These are phyloP conservation scores for Pecoramyces ruminantium DNA, from an alignment of 192 early-diverging fungal genomes.

Conservation along the genomic window DNA sequence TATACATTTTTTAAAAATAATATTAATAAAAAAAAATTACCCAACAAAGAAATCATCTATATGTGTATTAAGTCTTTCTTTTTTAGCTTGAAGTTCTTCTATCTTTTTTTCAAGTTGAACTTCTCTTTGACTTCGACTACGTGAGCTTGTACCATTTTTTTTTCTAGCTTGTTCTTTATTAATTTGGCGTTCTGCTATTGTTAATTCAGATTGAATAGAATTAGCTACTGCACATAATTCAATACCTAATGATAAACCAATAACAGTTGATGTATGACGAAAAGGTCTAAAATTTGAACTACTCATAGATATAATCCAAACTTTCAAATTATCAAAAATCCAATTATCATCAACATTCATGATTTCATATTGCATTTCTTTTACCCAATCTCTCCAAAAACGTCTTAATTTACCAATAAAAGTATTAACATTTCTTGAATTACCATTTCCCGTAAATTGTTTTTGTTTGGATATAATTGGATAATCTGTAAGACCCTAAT, in stretches of 20 bases:
- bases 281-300: constrained; percentile 73
- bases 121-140: background rate
- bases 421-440: constrained; percentile 37
- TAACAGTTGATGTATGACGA: constrained; percentile 69
- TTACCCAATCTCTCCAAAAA: constrained; percentile 34
- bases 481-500: constrained; percentile 40
- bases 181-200: constrained; percentile 51
- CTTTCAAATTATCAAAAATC: constrained; percentile 12
- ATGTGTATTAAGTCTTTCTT: constrained; percentile 32
- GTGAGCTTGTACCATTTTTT: constrained; percentile 8
- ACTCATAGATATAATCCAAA: constrained; percentile 19
- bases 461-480: constrained; percentile 50
- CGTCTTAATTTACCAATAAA: constrained; percentile 44
- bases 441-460: background rate
- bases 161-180: constrained; percentile 10
- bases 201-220: constrained; percentile 35
- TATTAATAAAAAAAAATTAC: constrained; percentile 11
- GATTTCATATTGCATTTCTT: constrained; percentile 5
- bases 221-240: constrained; percentile 51
- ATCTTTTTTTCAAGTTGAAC: constrained; percentile 18
- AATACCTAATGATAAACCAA: constrained; percentile 44
- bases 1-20: no score
- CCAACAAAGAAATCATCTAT: constrained; percentile 60
- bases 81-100: constrained; percentile 27
- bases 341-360: constrained; percentile 30